These are phyloP conservation scores for Syzygium aqueum DNA, from an alignment of 345 rosid genomes.

Conservation along the genomic window DNA sequence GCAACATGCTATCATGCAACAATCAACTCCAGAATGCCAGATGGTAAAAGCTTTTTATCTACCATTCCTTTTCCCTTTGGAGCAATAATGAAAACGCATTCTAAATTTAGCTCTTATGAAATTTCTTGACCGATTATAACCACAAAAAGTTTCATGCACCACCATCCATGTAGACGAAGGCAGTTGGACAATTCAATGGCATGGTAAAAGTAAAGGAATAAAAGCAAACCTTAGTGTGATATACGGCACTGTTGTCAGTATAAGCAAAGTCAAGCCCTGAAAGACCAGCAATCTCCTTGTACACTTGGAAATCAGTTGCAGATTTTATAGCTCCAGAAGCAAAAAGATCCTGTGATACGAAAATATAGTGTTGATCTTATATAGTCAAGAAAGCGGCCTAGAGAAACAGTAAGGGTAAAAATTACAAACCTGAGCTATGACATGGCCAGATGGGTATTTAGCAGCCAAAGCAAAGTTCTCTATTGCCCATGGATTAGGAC, in stretches of 20 bases:
- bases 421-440: conserved; percentile 60
- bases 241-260: conserved; percentile 73
- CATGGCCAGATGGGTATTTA: conserved; percentile 77
- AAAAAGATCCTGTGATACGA: conserved; percentile 70
- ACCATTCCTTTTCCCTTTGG: neutral
- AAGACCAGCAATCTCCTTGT: conserved; percentile 83
- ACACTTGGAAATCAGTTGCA: conserved; percentile 90
- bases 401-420: neutral
- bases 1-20: neutral
- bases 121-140: neutral
- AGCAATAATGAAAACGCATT: neutral
- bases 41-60: neutral
- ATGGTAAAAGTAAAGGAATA: neutral
- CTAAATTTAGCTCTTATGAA: neutral
- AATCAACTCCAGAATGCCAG: neutral
- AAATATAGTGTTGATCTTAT: neutral
- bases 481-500: conserved; percentile 85
- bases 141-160: neutral
- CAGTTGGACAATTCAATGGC: neutral
- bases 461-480: conserved; percentile 78
- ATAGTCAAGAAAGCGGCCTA: neutral
- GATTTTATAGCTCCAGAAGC: conserved; percentile 70
- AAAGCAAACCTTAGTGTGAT: conserved; percentile 78
- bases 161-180: neutral
- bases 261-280: conserved; percentile 97